Base-by-base conservation (phyloP, 2,329 filamentous ascomycete species). In the Colletotrichum sp. region DNA sequence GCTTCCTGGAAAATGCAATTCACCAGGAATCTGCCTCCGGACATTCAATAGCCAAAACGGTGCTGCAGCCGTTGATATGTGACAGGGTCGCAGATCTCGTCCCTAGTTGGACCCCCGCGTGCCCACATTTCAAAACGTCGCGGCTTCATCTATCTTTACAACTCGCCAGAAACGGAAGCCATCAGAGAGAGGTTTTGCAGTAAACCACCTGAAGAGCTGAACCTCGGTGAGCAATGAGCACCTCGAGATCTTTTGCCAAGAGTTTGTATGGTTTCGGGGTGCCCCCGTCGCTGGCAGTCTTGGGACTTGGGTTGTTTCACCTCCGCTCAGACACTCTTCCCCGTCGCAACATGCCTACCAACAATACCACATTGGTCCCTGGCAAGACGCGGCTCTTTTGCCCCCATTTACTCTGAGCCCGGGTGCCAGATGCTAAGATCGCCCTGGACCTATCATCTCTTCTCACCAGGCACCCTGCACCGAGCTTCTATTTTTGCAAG, bases 231-330 rank as follows among this genome's bases (percentile, higher is more conserved):
- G 69, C 63, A 15, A 16, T 26, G 60, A n/a, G 12, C 55, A 44
- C 63, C 52, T 39, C 28, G 21, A 64, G 57, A 30, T 36, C 64
- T n/a, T 59, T 65, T 39, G 74, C 74, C 70, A 73, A 76, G 74
- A 34, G 39, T 24, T 34, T 26, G 7, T 15, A 55, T 39, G 34
- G 74, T 76, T 76, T 76, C 74, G 74, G 64, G 57, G 34, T 30
- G 34, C 6, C 73, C 70, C 49, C 71, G 64, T 73, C 64, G 34
- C 57, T 32, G 44, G 26, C 71, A 59, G 64, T 69, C 74, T 63
- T 75, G 72, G 72, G 71, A 75, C 75, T 75, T 57, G 71, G 32
- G 62, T 36, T 67, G 75, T 76, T 76, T 76, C 75, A 76, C 55
- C 28, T 76, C 21, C 71, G 75, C 75, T 76, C 75, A 63, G 75